These are phyloP conservation scores for Abortiporus biennis DNA, from an alignment of 1,284 basidiomycete genomes.

Conservation along the genomic window DNA sequence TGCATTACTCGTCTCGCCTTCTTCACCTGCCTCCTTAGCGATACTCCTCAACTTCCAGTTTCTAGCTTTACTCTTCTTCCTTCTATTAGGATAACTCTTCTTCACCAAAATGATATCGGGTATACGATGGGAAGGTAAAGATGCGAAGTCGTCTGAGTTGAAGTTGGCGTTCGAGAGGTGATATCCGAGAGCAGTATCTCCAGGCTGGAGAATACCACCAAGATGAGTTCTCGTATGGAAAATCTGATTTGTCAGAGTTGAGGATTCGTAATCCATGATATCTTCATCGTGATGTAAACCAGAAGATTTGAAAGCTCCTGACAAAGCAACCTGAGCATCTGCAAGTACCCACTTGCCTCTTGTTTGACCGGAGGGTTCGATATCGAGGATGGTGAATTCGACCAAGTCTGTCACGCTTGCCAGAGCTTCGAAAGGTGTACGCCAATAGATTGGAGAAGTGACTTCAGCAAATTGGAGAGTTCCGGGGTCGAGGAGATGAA, in stretches of 20 bases:
- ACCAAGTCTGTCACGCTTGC: slow-evolving; percentile 82
- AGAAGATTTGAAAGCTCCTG: slow-evolving; percentile 67
- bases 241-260: slow-evolving; percentile 62
- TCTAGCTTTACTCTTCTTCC: slow-evolving; percentile 86
- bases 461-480: slow-evolving; percentile 86
- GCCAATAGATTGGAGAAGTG: slow-evolving; percentile 83
- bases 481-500: slow-evolving; percentile 87
- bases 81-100: slow-evolving; percentile 92
- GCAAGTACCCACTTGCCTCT: slow-evolving; percentile 82
- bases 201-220: slow-evolving; percentile 91
- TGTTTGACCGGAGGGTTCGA: slow-evolving; percentile 74
- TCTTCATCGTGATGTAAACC: slow-evolving; percentile 34
- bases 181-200: slow-evolving; percentile 91
- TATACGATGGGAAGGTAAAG: slow-evolving; percentile 67
- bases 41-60: slow-evolving; percentile 92
- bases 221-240: slow-evolving; percentile 97
- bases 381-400: slow-evolving; percentile 94
- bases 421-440: slow-evolving; percentile 81
- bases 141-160: slow-evolving; percentile 85
- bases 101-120: slow-evolving; percentile 93
- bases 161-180: slow-evolving; percentile 87
- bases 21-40: slow-evolving; percentile 88
- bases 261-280: slow-evolving; percentile 57
- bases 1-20: slow-evolving; percentile 67
- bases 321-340: slow-evolving; percentile 90